These are phyloP conservation scores for Ceratobasidium papillatum DNA, from an alignment of 1,284 basidiomycete species.

Conservation along the genomic window DNA sequence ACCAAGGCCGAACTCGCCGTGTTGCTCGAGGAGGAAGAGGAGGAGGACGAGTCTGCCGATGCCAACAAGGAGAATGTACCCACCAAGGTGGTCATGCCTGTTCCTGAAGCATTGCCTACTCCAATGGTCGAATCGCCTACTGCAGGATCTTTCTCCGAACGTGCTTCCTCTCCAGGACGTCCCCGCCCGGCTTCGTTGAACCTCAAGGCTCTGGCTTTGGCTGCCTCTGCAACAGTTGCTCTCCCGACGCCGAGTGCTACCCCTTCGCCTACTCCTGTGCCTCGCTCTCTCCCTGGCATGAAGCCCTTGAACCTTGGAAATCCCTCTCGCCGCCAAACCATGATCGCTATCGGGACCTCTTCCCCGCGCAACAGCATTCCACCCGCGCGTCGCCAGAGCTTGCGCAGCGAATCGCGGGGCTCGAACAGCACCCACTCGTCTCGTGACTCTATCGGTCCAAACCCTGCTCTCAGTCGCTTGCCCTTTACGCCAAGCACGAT, in stretches of 20 bases:
- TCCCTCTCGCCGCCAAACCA: constrained; percentile 33
- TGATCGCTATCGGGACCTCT: constrained; percentile 15
- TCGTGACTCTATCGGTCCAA: constrained; percentile 18
- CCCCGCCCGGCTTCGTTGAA: constrained; percentile 41
- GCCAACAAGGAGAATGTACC: constrained; percentile 23
- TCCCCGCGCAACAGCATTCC: constrained; percentile 32
- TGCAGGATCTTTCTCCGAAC: constrained; percentile 31
- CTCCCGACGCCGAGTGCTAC: constrained; percentile 47
- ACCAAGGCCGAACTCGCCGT: constrained; percentile 76
- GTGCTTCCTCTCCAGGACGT: constrained; percentile 41
- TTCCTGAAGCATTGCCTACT: constrained; percentile 35
- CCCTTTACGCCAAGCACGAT: constrained; percentile 62
- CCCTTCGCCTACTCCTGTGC: constrained; percentile 49
- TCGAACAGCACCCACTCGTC: constrained; percentile 26
- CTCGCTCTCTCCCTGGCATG: constrained; percentile 39
- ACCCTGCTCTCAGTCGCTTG: constrained; percentile 60
- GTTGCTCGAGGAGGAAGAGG: constrained; percentile 81
- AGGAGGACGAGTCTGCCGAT: constrained; percentile 61
- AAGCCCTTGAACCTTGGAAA: constrained; percentile 39
- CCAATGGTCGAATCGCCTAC: constrained; percentile 38
- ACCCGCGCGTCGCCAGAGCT: constrained; percentile 49
- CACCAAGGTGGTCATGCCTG: constrained; percentile 23
- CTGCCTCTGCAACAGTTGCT: constrained; percentile 34
- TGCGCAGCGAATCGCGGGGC: constrained; percentile 50
- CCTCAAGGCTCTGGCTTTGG: constrained; percentile 42